These are phyloP conservation scores for Chlorella sp. DNA, from an alignment of 139 green algal genomes.

Conservation along the genomic window DNA sequence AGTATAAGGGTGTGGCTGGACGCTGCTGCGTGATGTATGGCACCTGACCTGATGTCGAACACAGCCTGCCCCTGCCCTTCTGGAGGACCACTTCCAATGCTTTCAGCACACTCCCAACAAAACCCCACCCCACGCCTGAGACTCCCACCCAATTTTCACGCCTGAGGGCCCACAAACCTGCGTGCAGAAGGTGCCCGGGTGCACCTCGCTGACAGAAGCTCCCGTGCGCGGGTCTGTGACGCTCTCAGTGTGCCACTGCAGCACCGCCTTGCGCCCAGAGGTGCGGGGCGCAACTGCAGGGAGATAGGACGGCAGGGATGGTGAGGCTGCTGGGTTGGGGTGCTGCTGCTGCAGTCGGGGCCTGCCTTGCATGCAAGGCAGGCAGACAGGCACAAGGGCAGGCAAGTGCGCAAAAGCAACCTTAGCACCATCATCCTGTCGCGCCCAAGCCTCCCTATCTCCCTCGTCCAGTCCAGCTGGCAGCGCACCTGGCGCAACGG, in stretches of 20 bases:
- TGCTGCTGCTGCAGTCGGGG: not conserved
- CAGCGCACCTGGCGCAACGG: not conserved
- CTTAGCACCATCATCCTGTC: too few species aligned
- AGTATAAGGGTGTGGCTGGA: too few species aligned
- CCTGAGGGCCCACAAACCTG: conserved; percentile 22
- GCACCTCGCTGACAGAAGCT: conserved; percentile 11
- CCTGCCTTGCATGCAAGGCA: too few species aligned
- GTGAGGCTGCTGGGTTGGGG: too few species aligned
- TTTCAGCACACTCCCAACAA: too few species aligned
- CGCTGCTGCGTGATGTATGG: too few species aligned
- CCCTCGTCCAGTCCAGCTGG: too few species aligned
- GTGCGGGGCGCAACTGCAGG: conserved; percentile 2
- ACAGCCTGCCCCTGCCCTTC: not conserved
- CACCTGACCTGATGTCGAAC: too few species aligned
- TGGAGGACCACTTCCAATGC: too few species aligned
- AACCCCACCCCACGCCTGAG: not conserved
- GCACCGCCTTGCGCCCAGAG: conserved; percentile 4
- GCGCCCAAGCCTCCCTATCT: too few species aligned
- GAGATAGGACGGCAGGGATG: not conserved
- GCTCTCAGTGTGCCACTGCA: conserved; percentile 41
- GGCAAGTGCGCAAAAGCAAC: not conserved
- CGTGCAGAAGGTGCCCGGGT: conserved; percentile 47
- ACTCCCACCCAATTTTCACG: not conserved
- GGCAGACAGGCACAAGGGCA: not conserved
- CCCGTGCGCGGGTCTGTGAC: conserved; percentile 45